phyloP scores from a whole-genome alignment of 2,329 filamentous ascomycete species.

The Xylariomycetidae sp. region DNA sequence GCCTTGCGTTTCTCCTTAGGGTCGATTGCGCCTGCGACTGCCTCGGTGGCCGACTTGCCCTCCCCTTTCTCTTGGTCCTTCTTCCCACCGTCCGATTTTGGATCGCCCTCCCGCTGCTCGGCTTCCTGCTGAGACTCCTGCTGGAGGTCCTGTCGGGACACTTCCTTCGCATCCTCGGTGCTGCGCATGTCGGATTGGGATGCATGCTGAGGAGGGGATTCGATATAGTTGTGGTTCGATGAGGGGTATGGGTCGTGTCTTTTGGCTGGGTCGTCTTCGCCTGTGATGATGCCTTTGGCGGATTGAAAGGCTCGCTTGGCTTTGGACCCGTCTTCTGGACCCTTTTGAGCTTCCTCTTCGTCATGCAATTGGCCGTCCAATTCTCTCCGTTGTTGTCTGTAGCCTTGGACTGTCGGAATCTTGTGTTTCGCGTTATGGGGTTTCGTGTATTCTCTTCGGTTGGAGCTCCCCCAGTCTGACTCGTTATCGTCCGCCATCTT shows the following conservation, averaged over 20 bases:
- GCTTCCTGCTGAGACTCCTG: neutral
- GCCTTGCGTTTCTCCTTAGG: constrained; percentile 44
- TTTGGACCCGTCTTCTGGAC: constrained; percentile 30
- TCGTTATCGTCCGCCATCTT: constrained; percentile 14
- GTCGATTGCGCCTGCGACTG: constrained; percentile 33
- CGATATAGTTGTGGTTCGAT: constrained; percentile 28
- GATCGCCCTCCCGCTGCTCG: neutral
- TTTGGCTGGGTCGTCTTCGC: constrained; percentile 23
- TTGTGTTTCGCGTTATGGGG: constrained; percentile 22
- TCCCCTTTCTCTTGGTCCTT: constrained; percentile 3
- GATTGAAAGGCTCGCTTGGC: constrained; percentile 30
- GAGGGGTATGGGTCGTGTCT: constrained; percentile 32
- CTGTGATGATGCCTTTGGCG: constrained; percentile 31
- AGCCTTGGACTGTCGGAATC: constrained; percentile 44
- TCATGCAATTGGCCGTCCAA: constrained; percentile 36
- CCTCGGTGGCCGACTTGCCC: constrained; percentile 29
- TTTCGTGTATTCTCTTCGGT: constrained; percentile 13
- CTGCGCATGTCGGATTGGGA: constrained; percentile 11
- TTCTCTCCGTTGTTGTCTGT: constrained; percentile 41
- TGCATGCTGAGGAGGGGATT: constrained; percentile 8
- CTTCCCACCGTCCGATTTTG: neutral
- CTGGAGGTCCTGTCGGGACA: constrained; percentile 10
- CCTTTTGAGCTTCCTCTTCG: constrained; percentile 27
- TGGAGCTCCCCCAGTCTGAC: constrained; percentile 11
- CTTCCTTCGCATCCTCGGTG: constrained; percentile 8